Conservation (phyloP, 2,329 filamentous ascomycete genomes). For the Aspergillus sp. region DNA sequence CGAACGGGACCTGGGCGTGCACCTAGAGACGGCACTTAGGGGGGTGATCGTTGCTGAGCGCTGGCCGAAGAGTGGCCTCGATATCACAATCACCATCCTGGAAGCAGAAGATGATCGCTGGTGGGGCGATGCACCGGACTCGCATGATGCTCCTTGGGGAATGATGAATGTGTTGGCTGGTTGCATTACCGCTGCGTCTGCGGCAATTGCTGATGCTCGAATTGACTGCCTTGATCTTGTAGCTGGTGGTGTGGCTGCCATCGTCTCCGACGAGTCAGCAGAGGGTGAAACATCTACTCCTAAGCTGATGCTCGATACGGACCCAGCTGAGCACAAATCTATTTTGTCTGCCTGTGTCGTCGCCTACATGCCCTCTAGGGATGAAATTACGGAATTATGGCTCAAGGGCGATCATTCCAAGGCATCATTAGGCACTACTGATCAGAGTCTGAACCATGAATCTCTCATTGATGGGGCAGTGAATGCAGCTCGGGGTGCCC, state of each 20-base stretch:
- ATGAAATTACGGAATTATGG: constrained; percentile 95
- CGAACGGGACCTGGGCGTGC: constrained; percentile 86
- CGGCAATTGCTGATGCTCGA: constrained; percentile 88
- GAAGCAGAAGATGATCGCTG: constrained; percentile 85
- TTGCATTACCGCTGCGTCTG: constrained; percentile 90
- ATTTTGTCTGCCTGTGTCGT: constrained; percentile 85
- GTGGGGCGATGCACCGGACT: constrained; percentile 58
- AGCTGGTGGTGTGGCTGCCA: constrained; percentile 81
- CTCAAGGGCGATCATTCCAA: constrained; percentile 70
- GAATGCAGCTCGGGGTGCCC: constrained; percentile 60
- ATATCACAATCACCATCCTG: constrained; percentile 87
- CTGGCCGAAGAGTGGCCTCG: constrained; percentile 98
- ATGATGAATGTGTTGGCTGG: constrained; percentile 89
- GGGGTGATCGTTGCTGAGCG: constrained; percentile 89
- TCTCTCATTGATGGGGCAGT: constrained; percentile 64
- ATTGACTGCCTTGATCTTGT: constrained; percentile 95
- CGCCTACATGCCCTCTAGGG: constrained; percentile 79
- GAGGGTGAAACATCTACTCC: constrained; percentile 25
- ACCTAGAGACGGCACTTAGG: constrained; percentile 85
- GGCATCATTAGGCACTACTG: constrained; percentile 29
- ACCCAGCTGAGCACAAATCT: constrained; percentile 74
- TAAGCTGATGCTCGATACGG: constrained; percentile 70
- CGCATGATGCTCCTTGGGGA: constrained; percentile 70
- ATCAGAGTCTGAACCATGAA: constrained; percentile 48
- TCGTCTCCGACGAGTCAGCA: constrained; percentile 55